Conservation (phyloP, 1,284 basidiomycete genomes). For the Sanguinoderma infundibulare region DNA sequence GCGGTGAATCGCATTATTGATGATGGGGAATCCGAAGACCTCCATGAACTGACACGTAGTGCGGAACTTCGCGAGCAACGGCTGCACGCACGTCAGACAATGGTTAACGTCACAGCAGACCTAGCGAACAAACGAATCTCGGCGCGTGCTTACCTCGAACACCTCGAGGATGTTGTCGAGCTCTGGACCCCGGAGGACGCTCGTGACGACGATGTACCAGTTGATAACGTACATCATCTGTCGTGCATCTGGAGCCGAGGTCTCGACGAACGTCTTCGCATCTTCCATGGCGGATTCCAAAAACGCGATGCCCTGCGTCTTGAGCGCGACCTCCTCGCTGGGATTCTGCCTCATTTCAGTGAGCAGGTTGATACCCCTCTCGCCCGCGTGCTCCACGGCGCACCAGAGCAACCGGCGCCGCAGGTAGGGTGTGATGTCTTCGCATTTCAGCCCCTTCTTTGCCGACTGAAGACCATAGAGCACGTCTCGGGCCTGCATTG, state of each 20-base stretch:
- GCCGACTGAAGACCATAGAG: not conserved
- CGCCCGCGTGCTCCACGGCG: not conserved
- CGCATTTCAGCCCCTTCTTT: not conserved
- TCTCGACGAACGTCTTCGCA: not conserved
- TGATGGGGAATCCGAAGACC: not conserved
- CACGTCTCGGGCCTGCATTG: not conserved
- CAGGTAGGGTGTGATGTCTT: not conserved
- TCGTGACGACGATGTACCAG: not conserved
- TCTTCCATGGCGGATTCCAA: not conserved
- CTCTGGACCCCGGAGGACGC: not conserved
- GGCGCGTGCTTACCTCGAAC: not conserved
- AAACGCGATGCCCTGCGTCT: not conserved
- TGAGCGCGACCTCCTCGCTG: not conserved
- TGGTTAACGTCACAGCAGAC: not conserved
- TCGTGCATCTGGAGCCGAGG: not conserved
- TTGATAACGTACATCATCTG: not conserved
- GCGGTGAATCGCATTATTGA: not conserved
- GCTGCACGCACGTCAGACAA: not conserved
- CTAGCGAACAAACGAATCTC: not conserved
- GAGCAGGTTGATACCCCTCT: not conserved
- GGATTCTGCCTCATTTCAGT: not conserved
- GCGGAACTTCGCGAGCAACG: not conserved
- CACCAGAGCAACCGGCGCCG: constrained; percentile 1
- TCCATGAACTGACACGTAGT: not conserved
- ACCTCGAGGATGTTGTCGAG: not conserved